Percentiles rank a stretch among this genome's conserved stretches.
These are phyloP conservation scores for Amphicarpaea edgeworthii DNA, from an alignment of 306 rosid genomes.

Conservation along the genomic window DNA sequence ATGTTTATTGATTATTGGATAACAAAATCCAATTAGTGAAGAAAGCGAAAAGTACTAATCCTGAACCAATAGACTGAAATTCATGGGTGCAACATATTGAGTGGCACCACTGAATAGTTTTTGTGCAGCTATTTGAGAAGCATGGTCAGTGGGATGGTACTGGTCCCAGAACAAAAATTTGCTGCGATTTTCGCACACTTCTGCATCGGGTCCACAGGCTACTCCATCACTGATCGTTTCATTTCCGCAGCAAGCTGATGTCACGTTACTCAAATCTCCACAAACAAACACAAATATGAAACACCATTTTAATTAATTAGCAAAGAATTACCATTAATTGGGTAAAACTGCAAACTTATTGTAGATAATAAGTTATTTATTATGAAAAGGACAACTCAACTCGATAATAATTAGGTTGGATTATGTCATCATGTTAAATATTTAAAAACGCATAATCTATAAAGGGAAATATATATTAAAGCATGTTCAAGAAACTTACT, in stretches of 20 bases:
- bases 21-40: background rate
- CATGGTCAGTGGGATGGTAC: slow-evolving; percentile 35
- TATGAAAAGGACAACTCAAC: no score
- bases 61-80: slow-evolving; percentile 4
- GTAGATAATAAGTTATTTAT: no score
- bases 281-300: background rate
- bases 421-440: no score
- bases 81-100: slow-evolving; percentile 28
- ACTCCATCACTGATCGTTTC: background rate
- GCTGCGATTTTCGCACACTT: background rate
- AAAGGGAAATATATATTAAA: no score
- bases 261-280: slow-evolving; percentile 41
- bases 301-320: background rate
- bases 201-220: background rate
- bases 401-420: no score
- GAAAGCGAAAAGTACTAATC: background rate
- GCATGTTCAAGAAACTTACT: slow-evolving; percentile 40
- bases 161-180: slow-evolving; percentile 34
- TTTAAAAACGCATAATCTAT: no score
- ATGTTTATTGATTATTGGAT: background rate
- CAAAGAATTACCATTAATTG: background rate
- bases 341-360: no score
- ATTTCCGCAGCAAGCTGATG: slow-evolving; percentile 56
- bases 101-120: background rate
- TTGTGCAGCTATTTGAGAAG: background rate